These are phyloP conservation scores for Sphenostylis stenocarpa DNA, from an alignment of 306 rosid species.

Conservation along the genomic window DNA sequence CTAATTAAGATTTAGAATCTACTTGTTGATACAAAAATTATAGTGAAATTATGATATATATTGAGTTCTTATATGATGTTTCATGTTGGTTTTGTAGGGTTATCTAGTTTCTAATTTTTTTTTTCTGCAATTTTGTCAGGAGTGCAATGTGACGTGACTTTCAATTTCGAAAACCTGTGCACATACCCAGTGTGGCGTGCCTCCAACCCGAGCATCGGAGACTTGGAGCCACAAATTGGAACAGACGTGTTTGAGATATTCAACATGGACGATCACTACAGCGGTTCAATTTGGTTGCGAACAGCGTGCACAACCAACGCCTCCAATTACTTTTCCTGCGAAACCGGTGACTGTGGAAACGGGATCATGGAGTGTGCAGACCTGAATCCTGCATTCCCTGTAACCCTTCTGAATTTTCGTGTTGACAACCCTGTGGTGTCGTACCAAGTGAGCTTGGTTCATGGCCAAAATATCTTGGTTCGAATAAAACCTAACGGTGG, in stretches of 20 bases:
- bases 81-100: too few relatives aligned
- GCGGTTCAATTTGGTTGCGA: slow-evolving; percentile 59
- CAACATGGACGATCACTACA: slow-evolving; percentile 41
- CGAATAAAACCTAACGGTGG: slow-evolving; percentile 39
- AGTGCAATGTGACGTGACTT: slow-evolving; percentile 20
- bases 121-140: slow-evolving; percentile 10
- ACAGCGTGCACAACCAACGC: slow-evolving; percentile 42
- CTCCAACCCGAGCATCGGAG: slow-evolving; percentile 34
- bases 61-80: too few relatives aligned
- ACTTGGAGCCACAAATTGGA: background rate
- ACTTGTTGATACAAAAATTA: too few relatives aligned
- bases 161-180: slow-evolving; percentile 47
- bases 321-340: slow-evolving; percentile 41
- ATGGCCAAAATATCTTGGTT: slow-evolving; percentile 37
- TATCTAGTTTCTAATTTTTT: too few relatives aligned
- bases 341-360: slow-evolving; percentile 50
- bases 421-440: slow-evolving; percentile 31
- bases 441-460: slow-evolving; percentile 42
- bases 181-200: slow-evolving; percentile 49
- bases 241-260: background rate
- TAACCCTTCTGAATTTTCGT: slow-evolving; percentile 31
- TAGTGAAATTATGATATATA: too few relatives aligned
- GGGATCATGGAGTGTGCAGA: slow-evolving; percentile 15
- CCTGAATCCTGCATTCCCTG: slow-evolving; percentile 31
- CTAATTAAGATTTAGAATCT: too few relatives aligned